These are phyloP conservation scores for Rhizopogon parksii DNA, from an alignment of 1,284 basidiomycete species.

Conservation along the genomic window DNA sequence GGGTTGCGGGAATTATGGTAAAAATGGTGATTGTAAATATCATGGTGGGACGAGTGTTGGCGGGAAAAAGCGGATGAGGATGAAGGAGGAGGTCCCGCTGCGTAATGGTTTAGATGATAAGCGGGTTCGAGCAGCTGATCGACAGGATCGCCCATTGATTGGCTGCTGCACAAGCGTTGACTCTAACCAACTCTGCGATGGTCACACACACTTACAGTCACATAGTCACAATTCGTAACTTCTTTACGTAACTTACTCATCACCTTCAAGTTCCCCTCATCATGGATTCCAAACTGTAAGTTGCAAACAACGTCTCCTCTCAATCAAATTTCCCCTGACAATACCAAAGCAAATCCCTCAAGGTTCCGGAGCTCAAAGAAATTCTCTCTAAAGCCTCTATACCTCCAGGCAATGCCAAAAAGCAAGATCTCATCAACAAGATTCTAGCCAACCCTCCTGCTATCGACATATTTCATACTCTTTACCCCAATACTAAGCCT, in stretches of 20 bases:
- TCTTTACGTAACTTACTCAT: slow-evolving; percentile 13
- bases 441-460: slow-evolving; percentile 50
- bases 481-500: slow-evolving; percentile 14
- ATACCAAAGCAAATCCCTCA: slow-evolving; percentile 42
- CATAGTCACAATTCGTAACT: slow-evolving; percentile 19
- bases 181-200: slow-evolving; percentile 19
- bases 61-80: not conserved
- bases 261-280: slow-evolving; percentile 11
- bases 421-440: slow-evolving; percentile 58
- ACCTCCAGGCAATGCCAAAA: slow-evolving; percentile 51
- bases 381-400: slow-evolving; percentile 49
- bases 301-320: not conserved
- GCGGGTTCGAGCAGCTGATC: slow-evolving; percentile 58
- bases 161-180: slow-evolving; percentile 29
- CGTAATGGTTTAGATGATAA: slow-evolving; percentile 39
- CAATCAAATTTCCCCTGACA: not conserved
- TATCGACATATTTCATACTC: slow-evolving; percentile 40
- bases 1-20: slow-evolving; percentile 26
- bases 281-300: slow-evolving; percentile 48
- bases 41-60: slow-evolving; percentile 13
- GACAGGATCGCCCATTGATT: slow-evolving; percentile 55
- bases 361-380: slow-evolving; percentile 63
- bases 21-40: slow-evolving; percentile 18
- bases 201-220: slow-evolving; percentile 16
- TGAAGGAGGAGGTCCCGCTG: not conserved